These are phyloP conservation scores for Rhizophagus prolifer DNA, from an alignment of 192 early-diverging fungal species.

Conservation along the genomic window DNA sequence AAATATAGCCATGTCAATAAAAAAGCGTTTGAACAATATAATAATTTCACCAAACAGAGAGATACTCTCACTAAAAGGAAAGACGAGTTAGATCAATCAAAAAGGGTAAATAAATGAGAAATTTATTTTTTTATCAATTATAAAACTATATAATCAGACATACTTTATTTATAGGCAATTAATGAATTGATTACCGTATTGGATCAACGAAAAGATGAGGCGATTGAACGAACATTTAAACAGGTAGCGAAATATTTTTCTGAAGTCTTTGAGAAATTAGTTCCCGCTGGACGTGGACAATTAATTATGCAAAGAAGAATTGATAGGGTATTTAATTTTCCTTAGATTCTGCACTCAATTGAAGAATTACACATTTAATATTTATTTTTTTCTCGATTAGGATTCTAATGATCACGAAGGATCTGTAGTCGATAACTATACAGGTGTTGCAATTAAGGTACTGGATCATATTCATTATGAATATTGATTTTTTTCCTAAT, in stretches of 20 bases:
- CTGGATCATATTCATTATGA: not conserved
- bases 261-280: slow-evolving; percentile 87
- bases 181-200: slow-evolving; percentile 82
- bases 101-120: slow-evolving; percentile 40
- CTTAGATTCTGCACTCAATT: not conserved
- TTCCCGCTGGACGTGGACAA: slow-evolving; percentile 80
- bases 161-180: slow-evolving; percentile 59
- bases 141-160: not conserved
- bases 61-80: slow-evolving; percentile 81
- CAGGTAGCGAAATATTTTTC: slow-evolving; percentile 87
- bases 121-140: slow-evolving; percentile 7
- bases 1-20: slow-evolving; percentile 96
- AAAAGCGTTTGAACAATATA: slow-evolving; percentile 97
- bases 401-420: slow-evolving; percentile 41
- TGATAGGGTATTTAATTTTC: slow-evolving; percentile 39
- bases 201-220: slow-evolving; percentile 96
- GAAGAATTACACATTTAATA: not conserved
- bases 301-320: slow-evolving; percentile 81
- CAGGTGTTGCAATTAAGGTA: slow-evolving; percentile 82
- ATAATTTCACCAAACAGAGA: slow-evolving; percentile 88
- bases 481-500: not conserved
- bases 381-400: slow-evolving; percentile 15
- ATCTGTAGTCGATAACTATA: slow-evolving; percentile 76
- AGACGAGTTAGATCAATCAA: slow-evolving; percentile 84
- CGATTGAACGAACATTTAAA: slow-evolving; percentile 94